These are phyloP conservation scores for Jaapia argillacea DNA, from an alignment of 768 basidiomycete genomes.

Conservation along the genomic window DNA sequence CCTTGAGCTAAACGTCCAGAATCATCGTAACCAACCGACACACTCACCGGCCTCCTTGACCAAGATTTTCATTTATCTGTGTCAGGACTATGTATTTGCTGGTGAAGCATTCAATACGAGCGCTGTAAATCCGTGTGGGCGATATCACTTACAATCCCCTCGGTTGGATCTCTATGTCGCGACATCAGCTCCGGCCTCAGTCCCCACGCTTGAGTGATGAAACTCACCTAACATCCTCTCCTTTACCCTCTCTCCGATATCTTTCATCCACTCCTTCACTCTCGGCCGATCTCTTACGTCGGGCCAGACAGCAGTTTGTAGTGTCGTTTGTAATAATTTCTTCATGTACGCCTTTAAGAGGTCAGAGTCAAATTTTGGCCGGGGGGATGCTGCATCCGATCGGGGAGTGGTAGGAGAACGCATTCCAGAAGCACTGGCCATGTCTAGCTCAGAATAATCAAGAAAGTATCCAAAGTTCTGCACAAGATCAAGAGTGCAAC, in stretches of 20 bases:
- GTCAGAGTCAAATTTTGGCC: slow-evolving; percentile 59
- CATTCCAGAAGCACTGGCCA: slow-evolving; percentile 22
- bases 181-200: not conserved
- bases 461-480: too few relatives aligned
- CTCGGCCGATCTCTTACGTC: slow-evolving; percentile 59
- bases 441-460: too few relatives aligned
- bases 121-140: not conserved
- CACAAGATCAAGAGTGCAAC: too few relatives aligned
- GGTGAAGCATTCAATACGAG: slow-evolving; percentile 8
- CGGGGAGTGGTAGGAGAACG: slow-evolving; percentile 59
- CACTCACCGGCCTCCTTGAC: slow-evolving; percentile 75
- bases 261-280: slow-evolving; percentile 69
- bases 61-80: slow-evolving; percentile 76
- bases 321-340: slow-evolving; percentile 62
- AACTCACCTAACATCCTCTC: slow-evolving; percentile 60
- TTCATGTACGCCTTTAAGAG: slow-evolving; percentile 72
- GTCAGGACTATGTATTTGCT: slow-evolving; percentile 86
- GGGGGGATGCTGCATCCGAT: slow-evolving; percentile 47
- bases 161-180: slow-evolving; percentile 54
- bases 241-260: slow-evolving; percentile 77
- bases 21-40: slow-evolving; percentile 5
- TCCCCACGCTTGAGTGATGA: not conserved
- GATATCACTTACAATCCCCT: slow-evolving; percentile 63
- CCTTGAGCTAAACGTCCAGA: slow-evolving; percentile 3
- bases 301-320: slow-evolving; percentile 58